Evolutionary conservation across 1,284 basidiomycete species (phyloP), one percentile per base, ranked within the genome.

Genomic region (Chondrostereum purpureum): DNA sequence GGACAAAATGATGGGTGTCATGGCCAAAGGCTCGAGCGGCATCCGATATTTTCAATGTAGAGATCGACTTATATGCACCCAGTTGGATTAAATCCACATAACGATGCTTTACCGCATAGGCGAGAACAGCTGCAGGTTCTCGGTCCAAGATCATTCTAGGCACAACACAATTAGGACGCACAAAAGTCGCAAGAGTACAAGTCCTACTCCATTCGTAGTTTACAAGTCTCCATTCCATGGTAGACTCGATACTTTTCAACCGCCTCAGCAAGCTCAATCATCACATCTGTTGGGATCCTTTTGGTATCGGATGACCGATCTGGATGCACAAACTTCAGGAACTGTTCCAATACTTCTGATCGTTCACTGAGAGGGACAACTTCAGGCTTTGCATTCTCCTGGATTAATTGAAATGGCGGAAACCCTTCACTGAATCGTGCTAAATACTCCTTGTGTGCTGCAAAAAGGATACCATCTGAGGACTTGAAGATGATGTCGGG

Each of bases 181-280:
- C n/a, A n/a, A n/a, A n/a, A n/a, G n/a, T n/a, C n/a, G n/a, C n/a
- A n/a, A n/a, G n/a, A n/a, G n/a, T n/a, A n/a, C n/a, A 31, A n/a
- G 27, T 8, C 27, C n/a, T 31, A 42, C 22, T 24, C 31, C 40
- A 42, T 42, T 8, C 40, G 40, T 16, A 42, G 20, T 16, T 24
- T 42, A 18, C 40, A 42, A 14, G 31, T 24, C 40, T 42, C 40
- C 20, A 42, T 24, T 3, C 19, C 20, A 16, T 17, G 20, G 14
- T 14, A 42, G 14, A 42, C 40, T 6, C 40, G 21, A 16, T 42
- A 42, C 31, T 42, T 42, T 5, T 42, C 22, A 3, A 42, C 40
- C 27, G 40, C 40, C 23, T 42, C 40, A 11, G 40, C 40, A 13
- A 42, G 16, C 1, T 3, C 21, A 17, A 42, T 22, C 5, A 42